Base-by-base conservation (phyloP, 2,329 filamentous ascomycete genomes). In the Monosporascus sp. region DNA sequence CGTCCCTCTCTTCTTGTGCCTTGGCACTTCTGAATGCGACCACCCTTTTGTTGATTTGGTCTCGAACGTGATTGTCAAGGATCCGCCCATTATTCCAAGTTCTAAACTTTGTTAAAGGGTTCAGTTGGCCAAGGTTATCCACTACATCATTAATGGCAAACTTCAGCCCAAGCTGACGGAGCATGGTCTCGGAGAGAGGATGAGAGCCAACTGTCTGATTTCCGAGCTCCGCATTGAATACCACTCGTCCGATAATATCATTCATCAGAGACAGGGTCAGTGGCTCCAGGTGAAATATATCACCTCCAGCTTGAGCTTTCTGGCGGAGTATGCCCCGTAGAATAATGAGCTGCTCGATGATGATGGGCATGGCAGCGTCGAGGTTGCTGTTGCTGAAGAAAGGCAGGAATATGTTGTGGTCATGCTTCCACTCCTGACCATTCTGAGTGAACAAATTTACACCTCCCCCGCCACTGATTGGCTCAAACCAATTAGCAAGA, bases 301-400 rank as follows among this genome's bases (percentile, higher is more conserved):
- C 54, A 9, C 57, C 53, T 11, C 57, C 58, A 1, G 44, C 22
- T 7, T 55, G 43, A 20, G 58, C 62, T 52, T 59, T 57, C 40
- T 58, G 51, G 14, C 62, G 61, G 4, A 69, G 55, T 9, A 60
- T 58, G 11, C 62, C 59, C 43, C 61, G 55, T 44, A 68, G 67
- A 35, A 62, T 52, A n/a, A 61, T 51, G 55, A 69, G 59, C 50
- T 68, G 58, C 26, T 61, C 63, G 38, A 69, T 40, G 24, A 70
- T 53, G 35, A 61, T 48, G 18, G 65, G 64, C 9, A 68, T 53
- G 1, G 62, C 55, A 15, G 65, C 63, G 49, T 68, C 66, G 18
- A 69, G 63, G 31, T 69, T 69, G 47, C 54, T 58, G 46, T 62
- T 67, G 53, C 60, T 69, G 54, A 69, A 69, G 58, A 66, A 68